Evolutionary conservation across 2,329 filamentous ascomycete species (phyloP).

Genomic region (Leptographium galeiforme): DNA sequence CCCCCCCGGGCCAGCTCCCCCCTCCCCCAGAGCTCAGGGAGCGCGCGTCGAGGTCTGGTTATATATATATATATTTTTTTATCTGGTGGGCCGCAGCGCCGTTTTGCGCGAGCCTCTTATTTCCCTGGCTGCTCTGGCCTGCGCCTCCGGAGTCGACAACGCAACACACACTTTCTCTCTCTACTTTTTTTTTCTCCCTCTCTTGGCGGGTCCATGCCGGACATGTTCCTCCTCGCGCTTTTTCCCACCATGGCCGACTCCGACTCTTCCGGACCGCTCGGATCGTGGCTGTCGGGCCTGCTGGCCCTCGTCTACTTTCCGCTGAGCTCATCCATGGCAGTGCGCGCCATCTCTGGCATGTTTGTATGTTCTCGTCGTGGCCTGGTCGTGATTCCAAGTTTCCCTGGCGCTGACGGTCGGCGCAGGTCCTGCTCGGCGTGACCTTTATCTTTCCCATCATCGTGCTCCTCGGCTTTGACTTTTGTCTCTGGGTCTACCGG

Average conservation of each 20-base stretch:
- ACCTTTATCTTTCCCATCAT: conserved; percentile 32
- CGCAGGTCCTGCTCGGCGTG: conserved; percentile 29
- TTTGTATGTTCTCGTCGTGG: conserved; percentile 7
- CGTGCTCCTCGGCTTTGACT: conserved; percentile 35
- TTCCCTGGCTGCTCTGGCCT: too few species aligned
- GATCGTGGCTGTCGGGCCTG: conserved; percentile 6
- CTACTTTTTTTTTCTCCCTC: background rate
- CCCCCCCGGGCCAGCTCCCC: too few species aligned
- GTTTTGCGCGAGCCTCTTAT: too few species aligned
- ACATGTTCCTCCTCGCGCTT: background rate
- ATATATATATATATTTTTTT: too few species aligned
- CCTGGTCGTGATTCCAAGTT: background rate
- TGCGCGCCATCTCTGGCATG: conserved; percentile 11
- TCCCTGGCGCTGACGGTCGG: background rate
- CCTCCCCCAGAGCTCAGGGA: too few species aligned
- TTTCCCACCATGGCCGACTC: conserved; percentile 4
- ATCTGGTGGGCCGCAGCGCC: too few species aligned
- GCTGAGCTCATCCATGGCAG: conserved; percentile 2
- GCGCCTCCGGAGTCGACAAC: too few species aligned
- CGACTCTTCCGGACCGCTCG: conserved; percentile 3
- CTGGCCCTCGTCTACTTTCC: conserved; percentile 9
- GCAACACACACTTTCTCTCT: too few species aligned
- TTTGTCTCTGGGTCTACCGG: conserved; percentile 40
- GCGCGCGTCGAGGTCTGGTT: too few species aligned
- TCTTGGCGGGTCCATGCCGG: background rate